Evolutionary conservation across 208 protist genomes (phyloP).

Genomic region (Crithidia mellificae): DNA sequence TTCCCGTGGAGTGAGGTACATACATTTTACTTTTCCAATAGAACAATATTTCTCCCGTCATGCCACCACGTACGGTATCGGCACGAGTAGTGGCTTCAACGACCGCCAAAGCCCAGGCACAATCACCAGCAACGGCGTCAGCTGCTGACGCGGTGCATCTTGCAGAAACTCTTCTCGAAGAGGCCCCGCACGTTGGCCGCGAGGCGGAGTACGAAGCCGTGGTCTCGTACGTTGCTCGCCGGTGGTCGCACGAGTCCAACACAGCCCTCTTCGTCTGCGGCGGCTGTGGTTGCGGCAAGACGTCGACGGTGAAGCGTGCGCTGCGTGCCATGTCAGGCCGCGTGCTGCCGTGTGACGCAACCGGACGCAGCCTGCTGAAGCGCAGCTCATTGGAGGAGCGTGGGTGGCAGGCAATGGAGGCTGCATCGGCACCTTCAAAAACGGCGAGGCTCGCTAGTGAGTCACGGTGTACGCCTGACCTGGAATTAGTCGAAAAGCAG

Average conservation of each 20-base stretch:
- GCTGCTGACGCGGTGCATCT: slow-evolving; percentile 5
- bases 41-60: neutral
- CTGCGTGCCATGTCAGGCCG: slow-evolving; percentile 56
- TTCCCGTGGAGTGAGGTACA: no score
- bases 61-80: neutral
- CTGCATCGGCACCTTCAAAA: no score
- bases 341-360: slow-evolving; percentile 58
- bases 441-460: neutral
- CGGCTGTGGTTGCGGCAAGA: slow-evolving; percentile 86
- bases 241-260: slow-evolving; percentile 35
- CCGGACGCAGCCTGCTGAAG: slow-evolving; percentile 23
- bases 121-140: neutral
- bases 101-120: neutral
- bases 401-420: neutral
- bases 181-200: slow-evolving; percentile 33
- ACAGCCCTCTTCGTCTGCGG: slow-evolving; percentile 79
- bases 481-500: neutral
- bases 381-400: slow-evolving; percentile 22
- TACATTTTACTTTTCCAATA: slow-evolving; percentile 3
- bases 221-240: slow-evolving; percentile 51
- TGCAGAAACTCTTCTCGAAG: slow-evolving; percentile 31
- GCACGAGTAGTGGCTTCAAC: neutral
- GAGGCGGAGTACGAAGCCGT: slow-evolving; percentile 65
- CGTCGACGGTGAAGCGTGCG: slow-evolving; percentile 72
- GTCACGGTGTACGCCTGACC: neutral